Evolutionary conservation across 768 basidiomycete species (phyloP).

Genomic region (Amanita pseudoporphyria): DNA sequence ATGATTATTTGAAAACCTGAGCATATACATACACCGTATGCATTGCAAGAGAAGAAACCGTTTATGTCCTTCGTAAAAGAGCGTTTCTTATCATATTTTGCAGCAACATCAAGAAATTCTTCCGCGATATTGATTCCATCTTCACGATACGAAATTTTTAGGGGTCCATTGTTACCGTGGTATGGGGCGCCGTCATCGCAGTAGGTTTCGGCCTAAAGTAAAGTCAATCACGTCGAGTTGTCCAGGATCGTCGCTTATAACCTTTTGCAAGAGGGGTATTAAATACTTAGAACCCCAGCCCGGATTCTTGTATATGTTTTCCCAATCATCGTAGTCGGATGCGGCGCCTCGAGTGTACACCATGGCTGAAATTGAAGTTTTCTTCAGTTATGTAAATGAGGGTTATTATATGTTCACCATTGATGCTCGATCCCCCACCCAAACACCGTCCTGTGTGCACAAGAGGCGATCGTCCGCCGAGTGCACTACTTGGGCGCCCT

Average conservation of each 20-base stretch:
- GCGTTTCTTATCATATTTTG: slow-evolving; percentile 38
- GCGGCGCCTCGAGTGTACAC: slow-evolving; percentile 51
- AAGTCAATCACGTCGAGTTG: background rate
- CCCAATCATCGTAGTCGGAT: slow-evolving; percentile 63
- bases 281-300: slow-evolving; percentile 54
- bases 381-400: background rate
- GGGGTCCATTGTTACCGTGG: slow-evolving; percentile 42
- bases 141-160: slow-evolving; percentile 36
- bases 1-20: background rate
- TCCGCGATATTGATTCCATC: slow-evolving; percentile 29
- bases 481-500: slow-evolving; percentile 30
- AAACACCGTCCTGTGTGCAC: slow-evolving; percentile 40
- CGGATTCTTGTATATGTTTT: slow-evolving; percentile 34
- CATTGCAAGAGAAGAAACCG: slow-evolving; percentile 30
- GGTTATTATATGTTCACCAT: slow-evolving; percentile 28
- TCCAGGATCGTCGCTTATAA: slow-evolving; percentile 10
- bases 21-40: slow-evolving; percentile 36
- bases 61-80: slow-evolving; percentile 36
- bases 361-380: slow-evolving; percentile 23
- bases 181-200: slow-evolving; percentile 17
- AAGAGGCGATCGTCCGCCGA: slow-evolving; percentile 32
- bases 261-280: slow-evolving; percentile 52
- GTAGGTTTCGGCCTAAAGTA: slow-evolving; percentile 29
- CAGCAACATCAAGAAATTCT: slow-evolving; percentile 38
- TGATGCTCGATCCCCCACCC: slow-evolving; percentile 56